These are phyloP conservation scores for Capronia coronata DNA, from an alignment of 2,329 filamentous ascomycete species.

Conservation along the genomic window DNA sequence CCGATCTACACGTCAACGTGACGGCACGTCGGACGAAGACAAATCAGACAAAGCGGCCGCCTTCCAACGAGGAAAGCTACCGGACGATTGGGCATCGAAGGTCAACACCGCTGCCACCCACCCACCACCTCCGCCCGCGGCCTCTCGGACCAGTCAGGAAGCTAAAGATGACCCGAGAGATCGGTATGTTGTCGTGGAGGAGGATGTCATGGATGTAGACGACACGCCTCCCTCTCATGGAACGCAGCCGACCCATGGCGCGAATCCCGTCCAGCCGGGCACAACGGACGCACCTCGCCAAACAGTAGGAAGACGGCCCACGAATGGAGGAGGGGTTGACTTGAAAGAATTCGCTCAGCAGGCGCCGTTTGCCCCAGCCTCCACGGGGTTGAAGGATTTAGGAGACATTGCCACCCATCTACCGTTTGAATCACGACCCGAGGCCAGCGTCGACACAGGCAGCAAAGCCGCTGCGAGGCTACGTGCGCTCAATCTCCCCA, in stretches of 20 bases:
- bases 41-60: slow-evolving; percentile 16
- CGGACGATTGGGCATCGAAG: slow-evolving; percentile 20
- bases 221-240: slow-evolving; percentile 31
- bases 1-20: slow-evolving; percentile 14
- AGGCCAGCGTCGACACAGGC: slow-evolving; percentile 35
- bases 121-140: background rate
- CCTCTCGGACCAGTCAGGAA: background rate
- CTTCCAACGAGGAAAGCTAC: slow-evolving; percentile 24
- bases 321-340: slow-evolving; percentile 34
- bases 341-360: slow-evolving; percentile 47
- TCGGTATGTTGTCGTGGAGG: slow-evolving; percentile 20
- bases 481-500: slow-evolving; percentile 42
- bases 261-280: no score
- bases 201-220: slow-evolving; percentile 45
- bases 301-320: slow-evolving; percentile 9
- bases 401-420: slow-evolving; percentile 49
- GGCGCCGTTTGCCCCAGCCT: slow-evolving; percentile 45
- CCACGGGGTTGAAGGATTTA: slow-evolving; percentile 47
- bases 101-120: slow-evolving; percentile 3
- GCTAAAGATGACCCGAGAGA: slow-evolving; percentile 13
- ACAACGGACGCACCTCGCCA: background rate
- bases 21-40: background rate
- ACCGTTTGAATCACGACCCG: slow-evolving; percentile 53
- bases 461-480: slow-evolving; percentile 33
- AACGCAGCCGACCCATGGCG: background rate